Evolutionary conservation across 768 basidiomycete species (phyloP).

Genomic region (Trametopsis cervina): DNA sequence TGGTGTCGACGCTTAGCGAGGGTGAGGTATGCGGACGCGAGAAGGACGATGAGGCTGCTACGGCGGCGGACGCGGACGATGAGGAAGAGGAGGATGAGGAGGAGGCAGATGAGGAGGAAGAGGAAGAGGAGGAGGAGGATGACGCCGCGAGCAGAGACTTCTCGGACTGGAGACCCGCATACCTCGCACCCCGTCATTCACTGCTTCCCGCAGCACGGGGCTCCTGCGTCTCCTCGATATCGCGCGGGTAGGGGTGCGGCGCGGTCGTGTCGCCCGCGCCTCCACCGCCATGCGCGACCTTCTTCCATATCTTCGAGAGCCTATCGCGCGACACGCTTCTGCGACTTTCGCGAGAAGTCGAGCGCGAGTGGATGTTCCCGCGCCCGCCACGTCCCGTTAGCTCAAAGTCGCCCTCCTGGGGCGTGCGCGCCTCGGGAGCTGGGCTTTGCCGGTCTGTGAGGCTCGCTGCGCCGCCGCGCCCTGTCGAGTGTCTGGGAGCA

Average conservation of each 20-base stretch:
- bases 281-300: constrained; percentile 14
- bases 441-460: constrained; percentile 29
- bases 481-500: constrained; percentile 49
- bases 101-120: neutral
- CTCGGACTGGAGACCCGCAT: neutral
- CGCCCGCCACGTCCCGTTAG: constrained; percentile 53
- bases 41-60: neutral
- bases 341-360: constrained; percentile 24
- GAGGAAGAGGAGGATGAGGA: neutral
- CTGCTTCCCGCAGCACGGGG: neutral
- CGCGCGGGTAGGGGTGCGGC: neutral
- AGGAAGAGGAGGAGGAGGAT: neutral
- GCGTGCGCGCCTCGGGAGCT: constrained; percentile 13
- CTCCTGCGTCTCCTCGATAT: neutral
- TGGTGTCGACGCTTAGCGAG: neutral
- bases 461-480: constrained; percentile 65
- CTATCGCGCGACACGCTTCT: constrained; percentile 15
- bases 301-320: constrained; percentile 16
- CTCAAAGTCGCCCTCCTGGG: constrained; percentile 19
- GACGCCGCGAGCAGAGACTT: neutral
- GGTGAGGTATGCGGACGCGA: neutral
- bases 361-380: constrained; percentile 50
- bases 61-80: neutral
- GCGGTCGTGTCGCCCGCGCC: constrained; percentile 5
- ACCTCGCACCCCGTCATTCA: constrained; percentile 5